Percentiles rank a stretch among this genome's conserved stretches.
Conservation (phyloP, 352 stramenopile species). For the Blastocystis sp. region DNA sequence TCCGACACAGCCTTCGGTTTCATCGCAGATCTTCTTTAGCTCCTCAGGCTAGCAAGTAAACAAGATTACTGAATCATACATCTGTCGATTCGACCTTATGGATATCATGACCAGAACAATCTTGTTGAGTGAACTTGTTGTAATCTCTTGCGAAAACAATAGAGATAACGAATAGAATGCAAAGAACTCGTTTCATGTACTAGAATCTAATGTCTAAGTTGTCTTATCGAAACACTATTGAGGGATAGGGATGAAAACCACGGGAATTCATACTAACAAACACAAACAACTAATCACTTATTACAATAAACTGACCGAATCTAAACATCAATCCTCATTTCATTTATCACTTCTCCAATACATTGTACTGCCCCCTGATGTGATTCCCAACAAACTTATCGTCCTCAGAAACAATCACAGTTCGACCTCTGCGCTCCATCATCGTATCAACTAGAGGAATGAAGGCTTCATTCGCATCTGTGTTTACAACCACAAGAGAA, state of each 20-base stretch:
- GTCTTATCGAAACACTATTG: background rate
- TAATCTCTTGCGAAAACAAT: slow-evolving; percentile 21
- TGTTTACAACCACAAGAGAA: slow-evolving; percentile 21
- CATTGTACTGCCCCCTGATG: background rate
- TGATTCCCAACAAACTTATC: background rate
- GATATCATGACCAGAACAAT: slow-evolving; percentile 54
- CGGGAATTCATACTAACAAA: background rate
- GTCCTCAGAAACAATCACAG: background rate
- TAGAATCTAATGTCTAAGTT: background rate
- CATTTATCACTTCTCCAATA: background rate
- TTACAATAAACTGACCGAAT: background rate
- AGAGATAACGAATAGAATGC: background rate
- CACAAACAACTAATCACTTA: slow-evolving; percentile 35
- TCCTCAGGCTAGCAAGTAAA: slow-evolving; percentile 7
- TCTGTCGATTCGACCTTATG: background rate
- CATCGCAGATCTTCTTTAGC: slow-evolving; percentile 59
- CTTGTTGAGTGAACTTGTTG: background rate
- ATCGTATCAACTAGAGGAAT: background rate
- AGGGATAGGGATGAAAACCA: background rate
- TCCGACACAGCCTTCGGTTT: slow-evolving; percentile 43
- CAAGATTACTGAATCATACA: background rate
- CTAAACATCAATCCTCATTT: background rate
- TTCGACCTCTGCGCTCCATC: background rate
- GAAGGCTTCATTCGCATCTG: background rate
- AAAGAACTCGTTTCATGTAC: slow-evolving; percentile 22